These are phyloP conservation scores for Nannizzia gypsea DNA, from an alignment of 2,329 filamentous ascomycete genomes.

Conservation along the genomic window DNA sequence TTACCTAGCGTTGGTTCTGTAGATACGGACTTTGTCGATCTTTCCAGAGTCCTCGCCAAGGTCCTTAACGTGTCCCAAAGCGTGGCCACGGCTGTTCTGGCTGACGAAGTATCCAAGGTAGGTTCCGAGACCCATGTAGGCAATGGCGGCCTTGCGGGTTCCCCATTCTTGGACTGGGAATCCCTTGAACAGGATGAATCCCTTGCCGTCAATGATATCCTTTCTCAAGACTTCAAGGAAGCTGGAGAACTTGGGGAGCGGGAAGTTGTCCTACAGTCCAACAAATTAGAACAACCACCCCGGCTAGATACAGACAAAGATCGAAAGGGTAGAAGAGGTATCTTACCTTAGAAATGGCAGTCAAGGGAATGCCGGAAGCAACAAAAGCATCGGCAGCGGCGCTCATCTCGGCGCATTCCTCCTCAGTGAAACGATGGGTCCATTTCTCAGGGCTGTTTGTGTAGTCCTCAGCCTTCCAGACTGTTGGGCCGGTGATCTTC, in stretches of 20 bases:
- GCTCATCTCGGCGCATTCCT: slow-evolving; percentile 57
- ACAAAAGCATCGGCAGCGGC: slow-evolving; percentile 58
- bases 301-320: neutral
- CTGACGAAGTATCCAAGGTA: slow-evolving; percentile 80
- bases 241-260: slow-evolving; percentile 44
- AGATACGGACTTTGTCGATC: slow-evolving; percentile 81
- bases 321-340: neutral
- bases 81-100: slow-evolving; percentile 74
- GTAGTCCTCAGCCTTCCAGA: slow-evolving; percentile 60
- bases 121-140: slow-evolving; percentile 81
- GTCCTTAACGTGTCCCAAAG: slow-evolving; percentile 82
- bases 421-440: slow-evolving; percentile 56
- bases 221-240: slow-evolving; percentile 47
- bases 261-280: slow-evolving; percentile 44
- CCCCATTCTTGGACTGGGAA: slow-evolving; percentile 69
- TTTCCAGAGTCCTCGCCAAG: slow-evolving; percentile 68
- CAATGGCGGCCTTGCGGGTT: slow-evolving; percentile 65
- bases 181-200: slow-evolving; percentile 80
- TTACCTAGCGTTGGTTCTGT: slow-evolving; percentile 65
- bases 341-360: slow-evolving; percentile 52
- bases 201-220: slow-evolving; percentile 70
- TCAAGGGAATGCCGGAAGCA: slow-evolving; percentile 51
- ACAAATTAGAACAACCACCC: neutral
- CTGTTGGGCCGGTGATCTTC: slow-evolving; percentile 57
- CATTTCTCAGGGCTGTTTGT: slow-evolving; percentile 53